These are phyloP conservation scores for Blastomyces emzantsi DNA, from an alignment of 2,329 filamentous ascomycete genomes.

Conservation along the genomic window DNA sequence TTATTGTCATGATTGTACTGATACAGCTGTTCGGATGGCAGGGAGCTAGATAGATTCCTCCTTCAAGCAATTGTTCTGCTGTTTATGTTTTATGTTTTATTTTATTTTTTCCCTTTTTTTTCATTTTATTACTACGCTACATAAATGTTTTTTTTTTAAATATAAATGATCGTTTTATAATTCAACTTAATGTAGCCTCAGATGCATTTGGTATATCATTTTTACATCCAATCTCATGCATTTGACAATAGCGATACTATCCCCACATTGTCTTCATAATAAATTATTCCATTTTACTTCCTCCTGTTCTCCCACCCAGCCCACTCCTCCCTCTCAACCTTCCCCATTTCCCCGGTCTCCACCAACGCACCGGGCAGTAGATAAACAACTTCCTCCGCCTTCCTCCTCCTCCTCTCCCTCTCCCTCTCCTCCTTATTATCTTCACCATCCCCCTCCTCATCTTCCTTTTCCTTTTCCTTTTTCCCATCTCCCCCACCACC, in stretches of 20 bases:
- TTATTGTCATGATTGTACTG: not conserved
- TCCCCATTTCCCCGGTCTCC: conserved; percentile 48
- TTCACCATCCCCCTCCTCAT: conserved; percentile 12
- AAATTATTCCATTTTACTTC: not conserved
- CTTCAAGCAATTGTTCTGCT: not conserved
- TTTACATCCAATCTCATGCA: not conserved
- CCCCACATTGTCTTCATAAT: not conserved
- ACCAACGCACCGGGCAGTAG: conserved; percentile 52
- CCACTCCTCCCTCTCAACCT: conserved; percentile 30
- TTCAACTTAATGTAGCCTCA: not conserved
- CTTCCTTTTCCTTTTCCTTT: conserved; percentile 13
- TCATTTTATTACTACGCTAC: not conserved
- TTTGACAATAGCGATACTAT: not conserved
- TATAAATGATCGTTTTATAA: not conserved
- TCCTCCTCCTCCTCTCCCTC: conserved; percentile 26
- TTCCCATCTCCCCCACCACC: conserved; percentile 15
- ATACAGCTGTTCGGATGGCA: not conserved
- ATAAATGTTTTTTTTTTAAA: not conserved
- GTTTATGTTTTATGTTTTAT: not conserved
- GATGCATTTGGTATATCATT: not conserved
- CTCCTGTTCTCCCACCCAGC: conserved; percentile 20
- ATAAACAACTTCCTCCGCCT: conserved; percentile 43
- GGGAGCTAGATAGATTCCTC: not conserved
- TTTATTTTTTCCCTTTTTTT: not conserved
- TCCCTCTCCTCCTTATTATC: conserved; percentile 16